phyloP scores from a whole-genome alignment of 306 rosid species.

The Rosa rugosa region DNA sequence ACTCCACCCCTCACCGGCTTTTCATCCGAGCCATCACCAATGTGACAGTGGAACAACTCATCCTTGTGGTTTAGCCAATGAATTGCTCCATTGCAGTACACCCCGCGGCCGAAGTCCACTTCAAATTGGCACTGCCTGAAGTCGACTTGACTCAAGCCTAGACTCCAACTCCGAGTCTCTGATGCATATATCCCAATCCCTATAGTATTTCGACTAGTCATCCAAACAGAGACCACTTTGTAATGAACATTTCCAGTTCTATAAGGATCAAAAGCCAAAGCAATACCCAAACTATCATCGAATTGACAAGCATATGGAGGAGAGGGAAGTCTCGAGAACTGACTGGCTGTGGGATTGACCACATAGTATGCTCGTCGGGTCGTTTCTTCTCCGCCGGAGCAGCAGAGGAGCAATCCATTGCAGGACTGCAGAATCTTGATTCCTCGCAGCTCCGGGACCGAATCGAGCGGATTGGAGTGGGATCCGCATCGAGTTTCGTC shows the following conservation, averaged over 20 bases:
- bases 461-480: not conserved
- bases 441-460: not conserved
- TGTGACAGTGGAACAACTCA: not conserved
- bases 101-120: not conserved
- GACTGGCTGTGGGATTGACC: not conserved
- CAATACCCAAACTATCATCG: not conserved
- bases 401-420: conserved; percentile 10
- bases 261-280: conserved; percentile 4
- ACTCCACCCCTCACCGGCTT: not conserved
- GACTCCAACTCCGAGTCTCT: not conserved
- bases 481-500: not conserved
- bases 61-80: not conserved
- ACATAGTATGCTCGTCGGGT: not conserved
- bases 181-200: not conserved
- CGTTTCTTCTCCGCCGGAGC: not conserved
- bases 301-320: not conserved
- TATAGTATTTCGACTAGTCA: not conserved
- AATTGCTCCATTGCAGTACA: conserved; percentile 3
- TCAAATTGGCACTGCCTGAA: not conserved
- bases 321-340: not conserved
- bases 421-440: conserved; percentile 12
- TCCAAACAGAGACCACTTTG: not conserved
- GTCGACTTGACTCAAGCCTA: not conserved
- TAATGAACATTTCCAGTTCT: not conserved
- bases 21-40: not conserved